These are phyloP conservation scores for Hansenula anomala DNA, from an alignment of 1,139 yeast species.

Conservation along the genomic window DNA sequence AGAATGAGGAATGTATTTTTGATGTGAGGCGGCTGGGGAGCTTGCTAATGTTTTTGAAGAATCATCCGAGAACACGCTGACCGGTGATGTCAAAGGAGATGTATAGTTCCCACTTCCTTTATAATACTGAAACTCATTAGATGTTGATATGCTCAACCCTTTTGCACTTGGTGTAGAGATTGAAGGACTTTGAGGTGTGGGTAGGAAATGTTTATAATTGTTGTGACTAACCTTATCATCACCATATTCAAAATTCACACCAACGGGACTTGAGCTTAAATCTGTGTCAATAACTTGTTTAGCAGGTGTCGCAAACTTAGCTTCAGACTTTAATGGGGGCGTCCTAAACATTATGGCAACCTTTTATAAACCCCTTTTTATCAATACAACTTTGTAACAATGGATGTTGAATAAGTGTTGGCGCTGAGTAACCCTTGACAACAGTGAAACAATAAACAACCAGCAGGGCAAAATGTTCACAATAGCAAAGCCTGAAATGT, in stretches of 20 bases:
- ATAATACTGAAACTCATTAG: not conserved
- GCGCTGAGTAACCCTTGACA: too few species aligned
- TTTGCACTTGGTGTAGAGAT: too few species aligned
- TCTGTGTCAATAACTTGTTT: not conserved
- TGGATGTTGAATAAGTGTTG: too few species aligned
- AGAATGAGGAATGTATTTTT: slow-evolving; percentile 3
- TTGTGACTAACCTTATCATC: not conserved
- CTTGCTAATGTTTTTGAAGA: too few species aligned
- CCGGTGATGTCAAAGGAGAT: slow-evolving; percentile 1
- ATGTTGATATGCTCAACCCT: not conserved
- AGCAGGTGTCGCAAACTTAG: not conserved
- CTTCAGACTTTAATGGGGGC: not conserved
- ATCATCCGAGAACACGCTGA: not conserved
- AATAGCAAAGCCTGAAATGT: too few species aligned
- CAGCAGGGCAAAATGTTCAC: too few species aligned
- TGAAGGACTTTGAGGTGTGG: not conserved
- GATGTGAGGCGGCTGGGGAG: not conserved
- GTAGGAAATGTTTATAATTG: not conserved
- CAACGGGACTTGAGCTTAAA: not conserved
- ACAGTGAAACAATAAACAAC: too few species aligned
- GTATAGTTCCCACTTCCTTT: not conserved
- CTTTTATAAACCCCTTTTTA: not conserved
- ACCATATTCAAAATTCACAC: not conserved
- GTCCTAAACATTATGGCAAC: not conserved
- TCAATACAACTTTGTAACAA: not conserved